Conservation (phyloP, 2,329 filamentous ascomycete species). For the Paraphoma chrysanthemicola region DNA sequence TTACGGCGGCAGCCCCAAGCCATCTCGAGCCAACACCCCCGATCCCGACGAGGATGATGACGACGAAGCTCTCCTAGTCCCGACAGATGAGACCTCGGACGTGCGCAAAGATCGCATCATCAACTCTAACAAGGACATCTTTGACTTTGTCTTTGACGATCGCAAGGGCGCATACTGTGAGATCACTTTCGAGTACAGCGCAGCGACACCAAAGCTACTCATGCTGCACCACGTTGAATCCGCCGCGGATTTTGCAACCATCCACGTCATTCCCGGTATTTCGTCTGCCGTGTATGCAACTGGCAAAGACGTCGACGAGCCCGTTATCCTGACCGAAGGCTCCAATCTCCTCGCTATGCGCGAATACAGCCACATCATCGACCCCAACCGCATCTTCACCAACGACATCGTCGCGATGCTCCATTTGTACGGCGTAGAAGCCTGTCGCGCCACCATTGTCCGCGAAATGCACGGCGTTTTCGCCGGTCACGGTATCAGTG, state of each 20-base stretch:
- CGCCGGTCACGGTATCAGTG: constrained; percentile 85
- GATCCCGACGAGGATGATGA: constrained; percentile 37
- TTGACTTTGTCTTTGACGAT: constrained; percentile 81
- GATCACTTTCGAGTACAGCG: constrained; percentile 82
- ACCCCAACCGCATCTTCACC: constrained; percentile 84
- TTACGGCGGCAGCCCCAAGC: constrained; percentile 55
- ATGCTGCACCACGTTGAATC: constrained; percentile 91
- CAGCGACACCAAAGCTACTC: constrained; percentile 83
- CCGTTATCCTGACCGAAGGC: constrained; percentile 75
- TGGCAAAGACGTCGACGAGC: constrained; percentile 51
- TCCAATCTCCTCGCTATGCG: constrained; percentile 93
- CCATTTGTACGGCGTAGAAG: constrained; percentile 88
- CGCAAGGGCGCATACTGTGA: constrained; percentile 75
- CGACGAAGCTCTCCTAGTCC: constrained; percentile 29
- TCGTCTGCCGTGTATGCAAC: constrained; percentile 70
- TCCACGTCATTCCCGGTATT: constrained; percentile 85
- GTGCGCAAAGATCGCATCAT: constrained; percentile 46
- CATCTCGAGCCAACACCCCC: constrained; percentile 42
- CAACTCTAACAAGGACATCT: constrained; percentile 67
- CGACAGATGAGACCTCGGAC: constrained; percentile 39
- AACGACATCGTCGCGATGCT: constrained; percentile 93
- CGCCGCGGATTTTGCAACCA: constrained; percentile 77
- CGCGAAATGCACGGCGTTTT: constrained; percentile 87
- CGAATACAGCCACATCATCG: constrained; percentile 81
- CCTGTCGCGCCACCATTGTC: constrained; percentile 85